Conservation (phyloP, 75 land plant species). For the Cryptomeria japonica region DNA sequence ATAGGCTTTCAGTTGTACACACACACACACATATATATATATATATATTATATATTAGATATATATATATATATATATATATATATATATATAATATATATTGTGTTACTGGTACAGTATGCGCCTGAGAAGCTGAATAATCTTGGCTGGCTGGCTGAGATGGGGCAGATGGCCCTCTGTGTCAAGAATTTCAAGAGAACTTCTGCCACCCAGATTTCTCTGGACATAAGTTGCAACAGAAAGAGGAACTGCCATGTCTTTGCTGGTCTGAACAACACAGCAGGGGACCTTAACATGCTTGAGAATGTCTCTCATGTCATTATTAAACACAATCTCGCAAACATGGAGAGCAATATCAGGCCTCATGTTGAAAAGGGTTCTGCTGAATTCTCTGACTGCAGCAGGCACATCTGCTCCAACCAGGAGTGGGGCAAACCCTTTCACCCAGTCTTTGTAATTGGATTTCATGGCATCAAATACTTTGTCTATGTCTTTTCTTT, state of each 20-base stretch:
- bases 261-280: conserved; percentile 52
- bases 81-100: too few relatives aligned
- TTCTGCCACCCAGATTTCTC: conserved; percentile 50
- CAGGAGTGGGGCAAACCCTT: conserved; percentile 71
- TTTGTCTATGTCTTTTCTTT: conserved; percentile 55
- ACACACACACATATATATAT: neutral
- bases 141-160: conserved; percentile 50
- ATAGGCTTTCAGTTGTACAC: neutral
- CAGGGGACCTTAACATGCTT: conserved; percentile 62
- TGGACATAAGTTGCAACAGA: conserved; percentile 59
- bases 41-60: too few relatives aligned
- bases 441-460: conserved; percentile 71
- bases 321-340: conserved; percentile 47
- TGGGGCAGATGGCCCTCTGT: conserved; percentile 81
- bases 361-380: conserved; percentile 80
- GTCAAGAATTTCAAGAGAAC: conserved; percentile 40
- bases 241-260: conserved; percentile 63
- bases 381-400: conserved; percentile 69
- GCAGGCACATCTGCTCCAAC: conserved; percentile 71
- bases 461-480: conserved; percentile 63
- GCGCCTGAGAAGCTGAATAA: conserved; percentile 40
- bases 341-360: conserved; percentile 75
- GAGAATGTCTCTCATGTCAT: conserved; percentile 54
- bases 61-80: too few relatives aligned
- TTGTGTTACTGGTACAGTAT: conserved; percentile 19